Percentiles rank a stretch among this genome's conserved stretches.
phyloP scores from a whole-genome alignment of 1,284 basidiomycete genomes.

The Melampsora abietis-canadensis region DNA sequence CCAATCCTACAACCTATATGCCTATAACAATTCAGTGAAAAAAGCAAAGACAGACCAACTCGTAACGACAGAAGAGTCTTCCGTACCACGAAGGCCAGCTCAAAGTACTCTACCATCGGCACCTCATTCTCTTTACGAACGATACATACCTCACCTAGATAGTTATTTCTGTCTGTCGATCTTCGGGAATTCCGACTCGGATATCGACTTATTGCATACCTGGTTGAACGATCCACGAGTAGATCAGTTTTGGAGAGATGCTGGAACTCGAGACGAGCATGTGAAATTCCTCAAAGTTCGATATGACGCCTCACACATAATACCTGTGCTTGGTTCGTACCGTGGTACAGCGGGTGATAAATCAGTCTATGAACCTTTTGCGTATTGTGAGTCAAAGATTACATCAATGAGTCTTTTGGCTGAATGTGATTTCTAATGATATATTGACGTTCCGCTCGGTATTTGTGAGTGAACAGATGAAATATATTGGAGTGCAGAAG shows the following conservation, averaged over 20 bases:
- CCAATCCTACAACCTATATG: conserved; percentile 17
- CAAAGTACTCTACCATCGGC: conserved; percentile 17
- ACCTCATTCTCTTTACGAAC: conserved; percentile 23
- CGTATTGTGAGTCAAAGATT: conserved; percentile 23
- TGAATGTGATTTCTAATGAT: neutral
- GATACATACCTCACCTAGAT: conserved; percentile 28
- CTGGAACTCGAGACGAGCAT: conserved; percentile 26
- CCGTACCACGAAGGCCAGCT: neutral
- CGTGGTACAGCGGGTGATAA: conserved; percentile 16
- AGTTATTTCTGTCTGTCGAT: conserved; percentile 38
- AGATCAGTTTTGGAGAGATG: conserved; percentile 31
- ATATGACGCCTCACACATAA: conserved; percentile 25
- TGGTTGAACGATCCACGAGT: conserved; percentile 37
- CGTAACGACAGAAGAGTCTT: neutral
- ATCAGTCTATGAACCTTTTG: conserved; percentile 26
- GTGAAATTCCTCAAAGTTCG: conserved; percentile 23
- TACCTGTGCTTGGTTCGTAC: conserved; percentile 37
- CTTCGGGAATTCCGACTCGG: conserved; percentile 15
- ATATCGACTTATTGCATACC: conserved; percentile 20
- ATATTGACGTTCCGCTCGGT: neutral
- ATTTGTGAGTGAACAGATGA: conserved; percentile 11
- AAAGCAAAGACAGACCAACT: neutral
- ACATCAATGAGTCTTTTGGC: neutral
- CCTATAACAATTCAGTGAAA: conserved; percentile 2
- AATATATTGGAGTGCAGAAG: conserved; percentile 36